A percentile compares a stretch with the other conserved stretches of the same genome.
These are phyloP conservation scores for Cenchrus fungigraminus DNA, from an alignment of 176 grass and related monocot genomes.

Conservation along the genomic window DNA sequence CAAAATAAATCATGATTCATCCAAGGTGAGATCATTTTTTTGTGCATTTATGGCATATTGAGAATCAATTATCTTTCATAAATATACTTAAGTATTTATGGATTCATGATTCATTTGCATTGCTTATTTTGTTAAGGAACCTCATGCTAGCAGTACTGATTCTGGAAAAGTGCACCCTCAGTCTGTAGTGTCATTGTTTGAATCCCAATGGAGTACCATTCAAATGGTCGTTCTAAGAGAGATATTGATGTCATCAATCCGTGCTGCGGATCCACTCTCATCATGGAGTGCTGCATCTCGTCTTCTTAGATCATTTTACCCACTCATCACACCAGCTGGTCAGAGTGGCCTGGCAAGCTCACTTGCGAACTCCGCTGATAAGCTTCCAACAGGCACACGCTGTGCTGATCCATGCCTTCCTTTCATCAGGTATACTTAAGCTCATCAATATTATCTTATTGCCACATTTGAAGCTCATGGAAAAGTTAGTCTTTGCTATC, in stretches of 20 bases:
- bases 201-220: slow-evolving; percentile 95
- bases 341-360: slow-evolving; percentile 97
- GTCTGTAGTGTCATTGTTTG: slow-evolving; percentile 78
- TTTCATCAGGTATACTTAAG: slow-evolving; percentile 78
- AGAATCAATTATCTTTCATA: slow-evolving; percentile 18
- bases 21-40: slow-evolving; percentile 38
- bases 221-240: slow-evolving; percentile 98
- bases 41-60: background rate
- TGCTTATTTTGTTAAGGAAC: slow-evolving; percentile 54
- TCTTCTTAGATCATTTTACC: slow-evolving; percentile 97
- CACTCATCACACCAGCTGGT: slow-evolving; percentile 94
- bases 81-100: slow-evolving; percentile 35
- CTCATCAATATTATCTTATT: slow-evolving; percentile 19
- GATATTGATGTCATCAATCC: slow-evolving; percentile 97
- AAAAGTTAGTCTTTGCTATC: slow-evolving; percentile 21
- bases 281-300: slow-evolving; percentile 96
- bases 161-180: slow-evolving; percentile 65
- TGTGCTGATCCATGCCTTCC: slow-evolving; percentile 98
- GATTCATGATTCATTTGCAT: slow-evolving; percentile 38
- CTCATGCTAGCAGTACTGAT: slow-evolving; percentile 50
- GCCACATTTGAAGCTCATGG: slow-evolving; percentile 17
- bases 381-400: slow-evolving; percentile 89
- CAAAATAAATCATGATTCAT: slow-evolving; percentile 37
- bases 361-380: slow-evolving; percentile 84
- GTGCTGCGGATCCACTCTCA: slow-evolving; percentile 85